These are phyloP conservation scores for Myotisia sp. DNA, from an alignment of 2,329 filamentous ascomycete genomes.

Conservation along the genomic window DNA sequence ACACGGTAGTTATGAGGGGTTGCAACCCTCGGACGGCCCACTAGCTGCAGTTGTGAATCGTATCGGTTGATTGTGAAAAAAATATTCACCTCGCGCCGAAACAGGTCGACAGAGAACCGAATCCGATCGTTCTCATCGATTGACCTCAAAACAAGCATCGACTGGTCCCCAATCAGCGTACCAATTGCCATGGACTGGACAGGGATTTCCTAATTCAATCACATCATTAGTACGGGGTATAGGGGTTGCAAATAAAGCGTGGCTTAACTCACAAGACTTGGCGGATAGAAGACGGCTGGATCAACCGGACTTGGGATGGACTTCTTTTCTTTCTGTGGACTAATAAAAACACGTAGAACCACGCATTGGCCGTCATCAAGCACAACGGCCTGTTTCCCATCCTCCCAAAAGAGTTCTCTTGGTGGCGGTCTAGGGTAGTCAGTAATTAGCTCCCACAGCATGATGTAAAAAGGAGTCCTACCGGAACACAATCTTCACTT, in stretches of 20 bases:
- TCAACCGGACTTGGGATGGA: conserved; percentile 23
- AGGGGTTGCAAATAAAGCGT: neutral
- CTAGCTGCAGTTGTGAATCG: conserved; percentile 9
- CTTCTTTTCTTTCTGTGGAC: conserved; percentile 13
- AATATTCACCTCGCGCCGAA: conserved; percentile 31
- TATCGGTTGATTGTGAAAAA: conserved; percentile 29
- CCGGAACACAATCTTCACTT: conserved; percentile 42
- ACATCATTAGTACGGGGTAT: too few relatives aligned
- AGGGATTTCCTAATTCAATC: conserved; percentile 29
- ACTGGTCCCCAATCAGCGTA: conserved; percentile 37
- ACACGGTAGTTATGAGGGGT: conserved; percentile 25
- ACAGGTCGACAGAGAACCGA: conserved; percentile 30
- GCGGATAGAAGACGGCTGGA: conserved; percentile 21
- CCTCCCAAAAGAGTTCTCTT: conserved; percentile 36
- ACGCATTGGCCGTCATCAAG: conserved; percentile 15
- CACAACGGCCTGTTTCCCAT: conserved; percentile 17
- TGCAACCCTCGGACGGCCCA: neutral
- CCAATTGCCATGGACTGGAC: conserved; percentile 47
- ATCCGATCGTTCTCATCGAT: conserved; percentile 19
- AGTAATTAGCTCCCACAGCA: neutral
- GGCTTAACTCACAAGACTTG: conserved; percentile 21
- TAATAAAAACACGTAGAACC: conserved; percentile 16
- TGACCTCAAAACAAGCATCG: conserved; percentile 47
- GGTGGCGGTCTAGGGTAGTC: conserved; percentile 36
- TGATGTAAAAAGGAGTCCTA: conserved; percentile 16